Evolutionary conservation across 441 rosid species (phyloP), one percentile per base, ranked within the genome.

Genomic region (Populus tomentosa): DNA sequence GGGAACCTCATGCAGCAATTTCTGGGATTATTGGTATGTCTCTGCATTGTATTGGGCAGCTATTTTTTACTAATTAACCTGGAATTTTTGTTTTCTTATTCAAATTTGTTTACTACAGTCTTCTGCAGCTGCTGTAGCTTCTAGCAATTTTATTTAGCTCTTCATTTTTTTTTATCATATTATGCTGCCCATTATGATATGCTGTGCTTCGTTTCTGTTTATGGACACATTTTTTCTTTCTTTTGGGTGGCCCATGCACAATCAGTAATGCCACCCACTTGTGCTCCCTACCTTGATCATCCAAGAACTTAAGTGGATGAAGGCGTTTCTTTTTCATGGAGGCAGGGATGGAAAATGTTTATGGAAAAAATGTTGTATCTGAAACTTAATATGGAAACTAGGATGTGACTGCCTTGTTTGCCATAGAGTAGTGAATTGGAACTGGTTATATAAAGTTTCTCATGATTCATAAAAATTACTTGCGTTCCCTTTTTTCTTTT

Each of bases 1-100:
- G 74, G 50, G 93, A 91, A 75, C 97, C 98, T 74, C 97, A 86
- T 84, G 84, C 94, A 70, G 85, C 93, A 13, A 77, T 94, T 74
- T 92, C 95, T 59, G 91, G 91, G 80, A 83, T 90, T 69, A 64
- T 92, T 77, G 97, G 98, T 92, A 89, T 59, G 65, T 65, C 74
- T 42, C 71, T 35, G 7, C n/a, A 32, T 33, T 76, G 20, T n/a
- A 35, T n/a, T 9, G 56, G 56, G 30, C 67, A 66, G 40, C 68
- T 53, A 7, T 63, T 73, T 50, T 59, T 23, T 67, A 24, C 36
- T 38, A 61, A 38, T 73, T 50, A 46, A 36, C 21, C 10, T 5
- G 62, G 70, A 67, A 13, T 13, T 46, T 24, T 13, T 16, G 10
- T 50, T 70, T 24, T 11, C 5, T 33, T 59, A 10, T 61, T 50